These are phyloP conservation scores for Ophioceras dolichostomum DNA, from an alignment of 2,329 filamentous ascomycete genomes.

Conservation along the genomic window DNA sequence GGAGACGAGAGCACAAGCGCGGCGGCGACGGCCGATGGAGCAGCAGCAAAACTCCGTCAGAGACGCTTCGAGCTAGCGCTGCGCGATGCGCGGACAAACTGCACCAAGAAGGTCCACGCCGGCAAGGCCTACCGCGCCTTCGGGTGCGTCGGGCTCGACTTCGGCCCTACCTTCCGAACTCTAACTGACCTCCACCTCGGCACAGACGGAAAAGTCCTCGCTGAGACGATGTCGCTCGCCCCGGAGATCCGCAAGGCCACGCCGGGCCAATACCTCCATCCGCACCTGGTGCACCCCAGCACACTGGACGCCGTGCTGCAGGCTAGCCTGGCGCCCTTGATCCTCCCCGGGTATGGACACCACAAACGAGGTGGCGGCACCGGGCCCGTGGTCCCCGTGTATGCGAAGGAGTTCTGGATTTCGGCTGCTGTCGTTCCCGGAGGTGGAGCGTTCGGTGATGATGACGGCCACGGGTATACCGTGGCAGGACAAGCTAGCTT, in stretches of 20 bases:
- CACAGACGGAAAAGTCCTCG: background rate
- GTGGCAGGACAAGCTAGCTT: slow-evolving; percentile 8
- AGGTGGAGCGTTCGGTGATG: too few species aligned
- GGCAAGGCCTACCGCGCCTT: slow-evolving; percentile 3
- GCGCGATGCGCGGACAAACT: slow-evolving; percentile 2
- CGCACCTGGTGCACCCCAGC: slow-evolving; percentile 9
- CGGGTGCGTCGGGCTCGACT: slow-evolving; percentile 8
- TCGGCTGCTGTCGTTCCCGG: too few species aligned
- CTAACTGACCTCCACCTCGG: slow-evolving; percentile 8
- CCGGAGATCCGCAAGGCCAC: slow-evolving; percentile 3
- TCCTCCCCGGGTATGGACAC: background rate
- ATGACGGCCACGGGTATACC: background rate
- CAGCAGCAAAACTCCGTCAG: too few species aligned
- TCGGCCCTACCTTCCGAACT: slow-evolving; percentile 10
- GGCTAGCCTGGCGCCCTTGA: background rate
- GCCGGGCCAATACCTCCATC: slow-evolving; percentile 8
- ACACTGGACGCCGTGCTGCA: slow-evolving; percentile 9
- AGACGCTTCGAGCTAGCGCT: too few species aligned
- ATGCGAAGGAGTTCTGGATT: slow-evolving; percentile 5
- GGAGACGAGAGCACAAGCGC: background rate
- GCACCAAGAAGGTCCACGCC: slow-evolving; percentile 5
- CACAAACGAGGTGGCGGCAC: background rate
- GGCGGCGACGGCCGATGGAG: background rate
- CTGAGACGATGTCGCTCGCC: background rate
- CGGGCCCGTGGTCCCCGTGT: slow-evolving; percentile 5